Base-by-base conservation (phyloP, 208 protist genomes). In the Lotmaria passim region DNA sequence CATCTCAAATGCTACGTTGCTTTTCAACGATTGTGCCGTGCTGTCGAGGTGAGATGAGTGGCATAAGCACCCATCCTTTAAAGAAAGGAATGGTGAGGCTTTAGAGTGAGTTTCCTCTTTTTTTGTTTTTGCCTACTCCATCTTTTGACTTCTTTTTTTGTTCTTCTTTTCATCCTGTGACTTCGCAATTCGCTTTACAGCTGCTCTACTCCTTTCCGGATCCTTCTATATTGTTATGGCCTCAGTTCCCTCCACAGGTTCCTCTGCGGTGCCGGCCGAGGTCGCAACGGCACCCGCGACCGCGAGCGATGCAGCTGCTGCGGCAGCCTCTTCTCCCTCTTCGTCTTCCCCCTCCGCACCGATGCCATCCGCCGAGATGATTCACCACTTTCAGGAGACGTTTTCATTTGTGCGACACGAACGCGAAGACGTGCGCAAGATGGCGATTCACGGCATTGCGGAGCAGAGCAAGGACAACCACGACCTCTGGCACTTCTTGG, bases 351-450 rank as follows among this genome's bases (percentile, higher is more conserved):
- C 61, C 3, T 11, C 61, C 2, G 31, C 41, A 0, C 21, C 36
- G 17, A 31, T 73, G 38, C 47, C 36, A 7, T 64, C 68, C 3
- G 36, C 55, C 0, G 81, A 85, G 66, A 60, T 51, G 0, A 65
- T 80, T 7, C 43, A 64, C 15, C 72, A 85, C n/a, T 79, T 91
- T 31, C 64, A 65, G 21, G 87, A 95, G 67, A 68, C 87, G 46
- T 95, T 93, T 63, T 62, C 43, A 34, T 95, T 95, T 44, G 62
- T 93, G 8, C 44, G 34, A 0, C 85, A 85, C 58, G 82, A 87
- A 30, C 79, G 90, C 3, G 85, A 95, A 48, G 90, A 95, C 75
- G 83, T 95, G 19, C 90, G 87, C 19, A 92, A 93, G 73, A 89
- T 93, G 82, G 87, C 90, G 0, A 74, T 91, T 23, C 85, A 85